A percentile compares a stretch with the other conserved stretches of the same genome.
These are phyloP conservation scores for Entomophthora muscae DNA, from an alignment of 371 early-diverging fungal species.

Conservation along the genomic window DNA sequence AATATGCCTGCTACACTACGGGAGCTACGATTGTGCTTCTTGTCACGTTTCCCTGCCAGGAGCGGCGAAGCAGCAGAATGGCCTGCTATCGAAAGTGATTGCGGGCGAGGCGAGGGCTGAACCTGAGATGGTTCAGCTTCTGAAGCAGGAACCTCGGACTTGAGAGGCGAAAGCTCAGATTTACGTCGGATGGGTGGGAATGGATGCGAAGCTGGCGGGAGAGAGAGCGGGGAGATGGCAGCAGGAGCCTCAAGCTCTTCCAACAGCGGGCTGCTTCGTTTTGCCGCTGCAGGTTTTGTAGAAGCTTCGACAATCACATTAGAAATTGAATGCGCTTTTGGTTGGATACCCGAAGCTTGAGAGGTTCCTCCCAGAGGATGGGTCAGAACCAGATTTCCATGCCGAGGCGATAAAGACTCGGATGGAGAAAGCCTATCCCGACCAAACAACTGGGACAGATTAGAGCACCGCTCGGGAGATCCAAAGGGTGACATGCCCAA, in stretches of 20 bases:
- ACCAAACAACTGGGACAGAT: conserved; percentile 4
- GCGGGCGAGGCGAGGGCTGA: neutral
- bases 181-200: neutral
- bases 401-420: neutral
- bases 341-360: neutral
- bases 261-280: neutral
- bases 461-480: neutral
- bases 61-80: neutral
- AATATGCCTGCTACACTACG: conserved; percentile 1
- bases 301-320: neutral
- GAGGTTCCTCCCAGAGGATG: neutral
- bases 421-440: neutral
- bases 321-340: neutral
- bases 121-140: neutral
- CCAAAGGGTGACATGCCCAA: neutral
- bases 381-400: neutral
- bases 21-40: neutral
- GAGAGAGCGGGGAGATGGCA: neutral
- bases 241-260: neutral
- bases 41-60: neutral
- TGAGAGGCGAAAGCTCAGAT: neutral
- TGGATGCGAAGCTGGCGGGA: neutral
- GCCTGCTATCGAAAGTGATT: neutral
- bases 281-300: neutral
- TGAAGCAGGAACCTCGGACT: neutral